phyloP scores from a whole-genome alignment of 148 eudicot genomes.

The Chenopodium formosanum region DNA sequence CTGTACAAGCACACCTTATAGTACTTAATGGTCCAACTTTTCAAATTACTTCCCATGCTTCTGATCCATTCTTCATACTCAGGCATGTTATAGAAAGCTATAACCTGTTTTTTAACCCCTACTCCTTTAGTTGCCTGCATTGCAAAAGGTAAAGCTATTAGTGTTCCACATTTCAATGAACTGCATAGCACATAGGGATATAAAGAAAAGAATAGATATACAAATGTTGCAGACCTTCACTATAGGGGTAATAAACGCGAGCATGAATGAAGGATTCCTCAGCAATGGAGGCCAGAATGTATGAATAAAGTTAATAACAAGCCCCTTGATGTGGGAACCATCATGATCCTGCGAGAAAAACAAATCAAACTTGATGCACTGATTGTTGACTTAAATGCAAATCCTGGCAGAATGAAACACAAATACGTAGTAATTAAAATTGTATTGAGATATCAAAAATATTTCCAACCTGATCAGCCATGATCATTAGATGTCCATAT shows the following conservation, averaged over 20 bases:
- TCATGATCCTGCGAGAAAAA: conserved; percentile 75
- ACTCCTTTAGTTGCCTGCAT: conserved; percentile 57
- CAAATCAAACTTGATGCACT: neutral
- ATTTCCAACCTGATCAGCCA: conserved; percentile 89
- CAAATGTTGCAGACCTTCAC: conserved; percentile 55
- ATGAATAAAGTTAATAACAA: conserved; percentile 82
- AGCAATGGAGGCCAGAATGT: conserved; percentile 95
- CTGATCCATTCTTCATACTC: conserved; percentile 79
- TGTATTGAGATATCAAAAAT: neutral
- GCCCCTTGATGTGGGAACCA: conserved; percentile 96
- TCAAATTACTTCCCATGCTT: conserved; percentile 45
- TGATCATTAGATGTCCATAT: conserved; percentile 96
- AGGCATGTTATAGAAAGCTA: conserved; percentile 77
- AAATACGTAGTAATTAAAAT: neutral
- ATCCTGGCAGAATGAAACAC: neutral
- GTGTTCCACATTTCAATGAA: neutral
- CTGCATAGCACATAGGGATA: neutral
- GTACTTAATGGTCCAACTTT: conserved; percentile 78
- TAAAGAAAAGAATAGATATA: neutral
- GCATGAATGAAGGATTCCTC: conserved; percentile 68
- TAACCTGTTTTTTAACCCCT: conserved; percentile 26
- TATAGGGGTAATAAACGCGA: conserved; percentile 88
- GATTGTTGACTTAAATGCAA: neutral
- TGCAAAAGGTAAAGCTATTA: neutral
- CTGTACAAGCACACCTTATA: conserved; percentile 64